phyloP scores from a whole-genome alignment of 2,329 filamentous ascomycete species.

The Chaetomium olivaceum region DNA sequence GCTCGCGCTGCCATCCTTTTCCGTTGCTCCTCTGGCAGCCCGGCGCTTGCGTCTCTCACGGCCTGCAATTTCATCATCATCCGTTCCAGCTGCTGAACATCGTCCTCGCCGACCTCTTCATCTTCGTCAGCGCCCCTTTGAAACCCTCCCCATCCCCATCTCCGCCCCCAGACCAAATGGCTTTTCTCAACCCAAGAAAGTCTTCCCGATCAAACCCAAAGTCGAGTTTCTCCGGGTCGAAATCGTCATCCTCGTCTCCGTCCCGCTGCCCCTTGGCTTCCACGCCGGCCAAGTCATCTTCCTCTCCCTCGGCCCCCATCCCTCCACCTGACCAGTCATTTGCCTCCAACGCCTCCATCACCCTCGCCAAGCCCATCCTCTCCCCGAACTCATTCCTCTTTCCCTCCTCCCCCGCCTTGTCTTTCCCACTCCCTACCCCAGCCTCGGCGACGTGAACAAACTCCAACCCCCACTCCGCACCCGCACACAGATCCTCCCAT shows the following conservation, averaged over 20 bases:
- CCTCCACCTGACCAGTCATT: constrained; percentile 60
- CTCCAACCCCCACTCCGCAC: constrained; percentile 59
- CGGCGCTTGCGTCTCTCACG: constrained; percentile 59
- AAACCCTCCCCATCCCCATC: constrained; percentile 28
- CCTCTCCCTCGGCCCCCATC: constrained; percentile 36
- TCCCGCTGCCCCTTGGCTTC: constrained; percentile 33
- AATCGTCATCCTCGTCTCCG: constrained; percentile 37
- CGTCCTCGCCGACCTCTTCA: constrained; percentile 48
- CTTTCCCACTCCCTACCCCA: background rate
- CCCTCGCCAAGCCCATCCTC: constrained; percentile 58
- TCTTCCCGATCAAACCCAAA: constrained; percentile 56
- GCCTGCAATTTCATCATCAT: constrained; percentile 67
- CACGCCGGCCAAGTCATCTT: constrained; percentile 35
- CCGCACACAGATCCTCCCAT: constrained; percentile 62
- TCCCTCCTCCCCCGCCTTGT: constrained; percentile 38
- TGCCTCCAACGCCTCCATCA: constrained; percentile 62
- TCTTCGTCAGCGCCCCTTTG: constrained; percentile 34
- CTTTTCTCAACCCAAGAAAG: constrained; percentile 53
- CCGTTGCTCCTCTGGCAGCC: constrained; percentile 61
- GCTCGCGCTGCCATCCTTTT: constrained; percentile 61
- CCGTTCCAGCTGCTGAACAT: constrained; percentile 59
- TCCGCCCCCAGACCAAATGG: constrained; percentile 50
- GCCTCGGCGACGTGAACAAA: constrained; percentile 54
- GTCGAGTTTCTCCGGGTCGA: constrained; percentile 51
- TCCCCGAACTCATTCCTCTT: constrained; percentile 62